Conservation (phyloP, 169 alveolate genomes). For the Plasmodium fragile region DNA sequence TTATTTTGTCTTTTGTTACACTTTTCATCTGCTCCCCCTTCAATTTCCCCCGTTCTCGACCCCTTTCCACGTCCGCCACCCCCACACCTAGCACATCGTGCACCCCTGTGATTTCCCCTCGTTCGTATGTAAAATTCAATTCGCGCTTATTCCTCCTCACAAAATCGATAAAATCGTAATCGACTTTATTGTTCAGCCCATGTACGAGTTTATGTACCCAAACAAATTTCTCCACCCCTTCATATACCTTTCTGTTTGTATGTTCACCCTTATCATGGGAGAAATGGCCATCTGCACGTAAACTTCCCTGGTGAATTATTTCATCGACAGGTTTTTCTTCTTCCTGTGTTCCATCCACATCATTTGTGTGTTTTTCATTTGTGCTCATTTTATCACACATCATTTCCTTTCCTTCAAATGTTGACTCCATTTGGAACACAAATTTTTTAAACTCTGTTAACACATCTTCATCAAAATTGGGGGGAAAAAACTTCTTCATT, state of each 20-base stretch:
- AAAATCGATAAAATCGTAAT: slow-evolving; percentile 42
- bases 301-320: background rate
- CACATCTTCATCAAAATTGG: slow-evolving; percentile 24
- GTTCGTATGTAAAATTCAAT: slow-evolving; percentile 17
- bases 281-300: background rate
- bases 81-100: background rate
- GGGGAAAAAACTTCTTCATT: slow-evolving; percentile 16
- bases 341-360: background rate
- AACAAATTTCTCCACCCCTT: background rate
- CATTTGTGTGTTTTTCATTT: background rate
- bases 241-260: background rate
- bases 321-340: background rate
- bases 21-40: background rate
- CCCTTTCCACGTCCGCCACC: background rate
- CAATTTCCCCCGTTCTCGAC: background rate
- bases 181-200: slow-evolving; percentile 17
- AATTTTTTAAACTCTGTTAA: slow-evolving; percentile 14
- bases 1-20: background rate
- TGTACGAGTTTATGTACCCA: slow-evolving; percentile 33
- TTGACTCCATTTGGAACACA: background rate
- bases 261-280: background rate
- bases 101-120: background rate
- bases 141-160: slow-evolving; percentile 25
- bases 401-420: background rate
- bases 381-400: background rate